Evolutionary conservation across 352 stramenopile genomes (phyloP), one percentile per base, ranked within the genome.

Genomic region (Globisporangium abappressorium): DNA sequence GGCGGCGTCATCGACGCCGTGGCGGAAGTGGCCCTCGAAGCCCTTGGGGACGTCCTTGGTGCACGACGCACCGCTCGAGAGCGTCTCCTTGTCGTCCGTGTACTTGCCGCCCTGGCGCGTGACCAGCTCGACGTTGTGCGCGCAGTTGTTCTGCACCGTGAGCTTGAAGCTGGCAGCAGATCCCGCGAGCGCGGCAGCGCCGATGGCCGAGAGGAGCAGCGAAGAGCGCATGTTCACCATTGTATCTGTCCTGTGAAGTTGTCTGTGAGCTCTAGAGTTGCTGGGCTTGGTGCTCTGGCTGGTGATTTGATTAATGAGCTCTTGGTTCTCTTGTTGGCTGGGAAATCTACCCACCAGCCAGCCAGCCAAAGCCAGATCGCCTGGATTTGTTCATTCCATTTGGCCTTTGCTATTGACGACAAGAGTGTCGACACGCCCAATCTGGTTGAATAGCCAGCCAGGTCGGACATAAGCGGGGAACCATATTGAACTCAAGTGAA

Each of bases 11-110:
- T 77, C 69, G 22, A 72, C 55, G 36, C 84, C 84, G 75, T 88
- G 79, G 71, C 84, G 84, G 68, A 88, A 88, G 72, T 90, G 74
- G 58, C 84, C 82, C 70, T 92, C 79, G 65, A 77, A 90, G 71
- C 74, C 81, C 70, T 89, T 90, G 33, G 64, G 72, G 57, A 90
- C 80, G 24, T 73, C 71, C 60, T 78, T 78, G 51, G 69, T 56
- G 12, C 70, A 51, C 12, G 80, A 86, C 2, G 51, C 76, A 28
- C 84, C 80, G 26, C 69, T n/a, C 4, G 74, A 64, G 59, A 90
- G 77, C 20, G 67, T 63, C 30, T 85, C 70, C 62, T 71, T 72
- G 54, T 72, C 64, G 66, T 90, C 80, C 36, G 69, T 85, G 71
- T 79, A 84, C 64, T 80, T 70, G 70, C 71, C 76, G 49, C 75